A percentile compares a stretch with the other conserved stretches of the same genome.
Conservation (phyloP, 257 asterid species). For the Plantago ovata region DNA sequence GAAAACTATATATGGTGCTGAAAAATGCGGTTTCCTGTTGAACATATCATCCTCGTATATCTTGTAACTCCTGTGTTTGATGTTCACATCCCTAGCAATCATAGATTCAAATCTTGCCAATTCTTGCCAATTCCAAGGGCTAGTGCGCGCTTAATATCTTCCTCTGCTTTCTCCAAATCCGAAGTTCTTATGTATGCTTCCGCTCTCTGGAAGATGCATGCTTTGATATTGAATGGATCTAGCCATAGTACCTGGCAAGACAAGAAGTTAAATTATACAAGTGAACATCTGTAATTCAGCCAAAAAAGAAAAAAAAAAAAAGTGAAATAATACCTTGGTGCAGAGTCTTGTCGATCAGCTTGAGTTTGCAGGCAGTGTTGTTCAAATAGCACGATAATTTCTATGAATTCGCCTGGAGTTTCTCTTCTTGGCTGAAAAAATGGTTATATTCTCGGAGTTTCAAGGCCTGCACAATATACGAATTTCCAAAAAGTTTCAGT, state of each 20-base stretch:
- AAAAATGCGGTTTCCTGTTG: slow-evolving; percentile 43
- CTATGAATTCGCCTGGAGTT: slow-evolving; percentile 27
- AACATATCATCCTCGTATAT: slow-evolving; percentile 36
- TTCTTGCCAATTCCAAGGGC: slow-evolving; percentile 47
- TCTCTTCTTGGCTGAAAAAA: slow-evolving; percentile 38
- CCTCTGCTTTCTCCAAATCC: slow-evolving; percentile 52
- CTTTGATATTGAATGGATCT: slow-evolving; percentile 44
- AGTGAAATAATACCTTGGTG: slow-evolving; percentile 29
- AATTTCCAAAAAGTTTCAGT: slow-evolving; percentile 4
- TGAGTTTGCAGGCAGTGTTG: slow-evolving; percentile 58
- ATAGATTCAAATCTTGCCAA: slow-evolving; percentile 5
- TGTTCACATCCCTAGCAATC: slow-evolving; percentile 54
- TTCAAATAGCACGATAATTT: slow-evolving; percentile 42
- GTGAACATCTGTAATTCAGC: background rate
- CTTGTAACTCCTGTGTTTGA: slow-evolving; percentile 39
- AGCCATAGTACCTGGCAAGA: slow-evolving; percentile 42
- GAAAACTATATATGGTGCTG: slow-evolving; percentile 46
- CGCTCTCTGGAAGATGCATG: slow-evolving; percentile 56
- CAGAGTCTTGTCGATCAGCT: slow-evolving; percentile 49
- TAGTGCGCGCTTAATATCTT: slow-evolving; percentile 40
- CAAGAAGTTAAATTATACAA: background rate
- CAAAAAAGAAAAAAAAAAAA: background rate
- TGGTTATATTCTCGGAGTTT: slow-evolving; percentile 42
- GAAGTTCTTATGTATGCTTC: slow-evolving; percentile 41
- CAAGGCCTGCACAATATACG: slow-evolving; percentile 39